Evolutionary conservation across 2,329 filamentous ascomycete genomes (phyloP).

Genomic region (Verticillium longisporum): DNA sequence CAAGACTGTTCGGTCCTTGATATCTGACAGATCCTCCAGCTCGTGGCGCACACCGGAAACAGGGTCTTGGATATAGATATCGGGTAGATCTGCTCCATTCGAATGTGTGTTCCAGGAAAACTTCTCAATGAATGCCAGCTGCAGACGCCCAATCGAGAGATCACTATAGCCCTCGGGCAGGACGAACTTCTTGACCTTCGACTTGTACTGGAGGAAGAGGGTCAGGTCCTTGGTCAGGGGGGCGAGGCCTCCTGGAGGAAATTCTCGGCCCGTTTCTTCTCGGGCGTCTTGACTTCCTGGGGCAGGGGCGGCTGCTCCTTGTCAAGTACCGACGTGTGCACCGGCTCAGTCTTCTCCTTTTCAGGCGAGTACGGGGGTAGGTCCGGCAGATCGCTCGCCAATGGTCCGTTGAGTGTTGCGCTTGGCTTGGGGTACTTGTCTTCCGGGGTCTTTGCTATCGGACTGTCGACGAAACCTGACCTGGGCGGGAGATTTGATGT

Average conservation of each 20-base stretch:
- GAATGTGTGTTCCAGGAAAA: conserved; percentile 98
- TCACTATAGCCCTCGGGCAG: conserved; percentile 78
- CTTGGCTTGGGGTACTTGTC: conserved; percentile 52
- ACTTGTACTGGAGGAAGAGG: conserved; percentile 92
- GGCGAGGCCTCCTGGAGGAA: conserved; percentile 42
- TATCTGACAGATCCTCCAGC: conserved; percentile 83
- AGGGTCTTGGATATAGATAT: conserved; percentile 96
- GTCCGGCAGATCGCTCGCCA: conserved; percentile 40
- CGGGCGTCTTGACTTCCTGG: conserved; percentile 27
- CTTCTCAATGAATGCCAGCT: conserved; percentile 97
- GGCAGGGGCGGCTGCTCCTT: neutral
- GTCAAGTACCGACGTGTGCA: conserved; percentile 6
- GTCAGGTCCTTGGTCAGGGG: conserved; percentile 75
- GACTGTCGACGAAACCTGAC: conserved; percentile 13
- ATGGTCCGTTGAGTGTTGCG: conserved; percentile 53
- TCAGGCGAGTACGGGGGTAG: conserved; percentile 20
- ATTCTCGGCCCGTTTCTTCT: conserved; percentile 42
- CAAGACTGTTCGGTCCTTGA: conserved; percentile 92
- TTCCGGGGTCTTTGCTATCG: conserved; percentile 20
- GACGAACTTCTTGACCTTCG: conserved; percentile 93
- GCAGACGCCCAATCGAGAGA: conserved; percentile 78
- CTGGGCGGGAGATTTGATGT: neutral
- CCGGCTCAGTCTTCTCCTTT: conserved; percentile 12
- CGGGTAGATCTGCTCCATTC: conserved; percentile 85
- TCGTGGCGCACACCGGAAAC: conserved; percentile 96